Conservation (phyloP, 768 basidiomycete species). For the Psilocybe sp. region DNA sequence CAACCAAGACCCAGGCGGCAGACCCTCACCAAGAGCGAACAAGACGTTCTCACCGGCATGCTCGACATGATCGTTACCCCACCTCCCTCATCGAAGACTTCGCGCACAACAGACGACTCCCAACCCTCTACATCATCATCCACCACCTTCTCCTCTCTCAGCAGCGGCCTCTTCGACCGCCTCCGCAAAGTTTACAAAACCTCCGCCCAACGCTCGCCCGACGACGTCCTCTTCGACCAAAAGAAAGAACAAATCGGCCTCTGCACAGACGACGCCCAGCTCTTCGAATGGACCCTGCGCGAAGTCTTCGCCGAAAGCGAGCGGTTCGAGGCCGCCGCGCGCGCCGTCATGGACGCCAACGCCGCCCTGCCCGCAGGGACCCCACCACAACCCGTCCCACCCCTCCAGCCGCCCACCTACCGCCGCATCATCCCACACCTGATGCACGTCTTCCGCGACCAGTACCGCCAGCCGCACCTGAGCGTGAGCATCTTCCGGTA, state of each 20-base stretch:
- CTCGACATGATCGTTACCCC: no score
- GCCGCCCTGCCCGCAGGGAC: constrained; percentile 13
- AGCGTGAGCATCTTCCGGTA: constrained; percentile 82
- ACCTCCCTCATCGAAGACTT: no score
- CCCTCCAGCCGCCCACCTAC: constrained; percentile 64
- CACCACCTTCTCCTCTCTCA: constrained; percentile 13
- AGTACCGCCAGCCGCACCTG: constrained; percentile 75
- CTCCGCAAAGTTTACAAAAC: constrained; percentile 54
- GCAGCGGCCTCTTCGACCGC: constrained; percentile 53
- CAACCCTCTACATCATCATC: no score
- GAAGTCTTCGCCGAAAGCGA: constrained; percentile 66
- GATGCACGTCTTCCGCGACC: constrained; percentile 76
- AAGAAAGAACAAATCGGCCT: constrained; percentile 73
- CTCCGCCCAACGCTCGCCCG: constrained; percentile 37
- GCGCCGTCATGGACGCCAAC: constrained; percentile 29
- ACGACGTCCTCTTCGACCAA: constrained; percentile 41
- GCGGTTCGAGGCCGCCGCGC: constrained; percentile 44
- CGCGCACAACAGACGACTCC: no score
- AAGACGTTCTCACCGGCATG: no score
- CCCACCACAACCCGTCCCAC: constrained; percentile 24
- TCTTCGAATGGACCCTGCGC: constrained; percentile 69
- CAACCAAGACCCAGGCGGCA: no score
- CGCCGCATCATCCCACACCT: constrained; percentile 73
- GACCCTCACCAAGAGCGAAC: no score
- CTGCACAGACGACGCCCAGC: constrained; percentile 63